Evolutionary conservation across 2,329 filamentous ascomycete species (phyloP), one percentile per base, ranked within the genome.

Genomic region (Thelonectria discophora): DNA sequence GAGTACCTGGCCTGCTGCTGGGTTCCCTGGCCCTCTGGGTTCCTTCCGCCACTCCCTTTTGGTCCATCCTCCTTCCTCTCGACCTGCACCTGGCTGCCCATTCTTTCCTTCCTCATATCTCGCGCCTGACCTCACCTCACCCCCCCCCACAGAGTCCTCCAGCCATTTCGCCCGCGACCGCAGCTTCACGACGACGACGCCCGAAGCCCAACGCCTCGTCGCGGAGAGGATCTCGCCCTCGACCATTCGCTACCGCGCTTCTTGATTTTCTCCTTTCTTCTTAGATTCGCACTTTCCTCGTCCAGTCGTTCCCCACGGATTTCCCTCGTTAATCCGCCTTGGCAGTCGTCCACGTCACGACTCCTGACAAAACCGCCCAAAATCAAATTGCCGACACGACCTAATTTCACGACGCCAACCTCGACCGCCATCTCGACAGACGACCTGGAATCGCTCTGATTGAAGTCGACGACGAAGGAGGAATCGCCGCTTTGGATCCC

Each of bases 191-290:
- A 70, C 69, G 69, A 70, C 69, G 69, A 70, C 64, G 62, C 58
- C 4, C 24, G 4, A 47, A 49, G 65, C 69, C 61, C 65, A 58
- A 67, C 65, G 60, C 67, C 66, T 66, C 67, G 67, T 71, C 68
- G 60, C 65, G 63, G 66, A 71, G 68, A 70, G 67, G 69, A 71
- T 63, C 47, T 70, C 60, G 61, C 43, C 67, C 69, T 72, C 69
- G 69, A 47, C 52, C 69, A 46, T 59, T 72, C 69, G 69, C 69
- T 71, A 69, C 54, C 61, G 34, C 55, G 12, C 52, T 45, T 60
- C 42, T 65, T 70, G 62, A 51, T 58, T 48, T 39, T 30, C n/a
- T 62, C 60, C 55, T 54, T 64, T 56, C 46, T 67, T 64, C 59
- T 55, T 68, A 5, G 66, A 69, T 70, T 61, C 15, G 51, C 17